phyloP scores from a whole-genome alignment of 176 grass and related monocot genomes.

The Lolium rigidum region DNA sequence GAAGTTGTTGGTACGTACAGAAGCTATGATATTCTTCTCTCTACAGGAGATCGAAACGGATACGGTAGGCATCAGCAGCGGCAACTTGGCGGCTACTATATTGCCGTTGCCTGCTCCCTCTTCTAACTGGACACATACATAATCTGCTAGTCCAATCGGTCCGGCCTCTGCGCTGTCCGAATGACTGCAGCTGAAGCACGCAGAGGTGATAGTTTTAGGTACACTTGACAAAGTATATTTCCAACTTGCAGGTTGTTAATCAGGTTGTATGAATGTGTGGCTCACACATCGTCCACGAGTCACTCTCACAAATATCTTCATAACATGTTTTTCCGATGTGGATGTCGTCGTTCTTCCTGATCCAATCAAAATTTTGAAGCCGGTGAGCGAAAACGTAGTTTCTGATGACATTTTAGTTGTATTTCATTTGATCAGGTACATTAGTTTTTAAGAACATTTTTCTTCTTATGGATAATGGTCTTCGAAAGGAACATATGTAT shows the following conservation, averaged over 20 bases:
- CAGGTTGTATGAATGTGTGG: slow-evolving; percentile 32
- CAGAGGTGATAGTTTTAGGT: slow-evolving; percentile 35
- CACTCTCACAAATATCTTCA: slow-evolving; percentile 48
- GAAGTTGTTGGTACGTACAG: slow-evolving; percentile 53
- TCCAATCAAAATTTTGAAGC: neutral
- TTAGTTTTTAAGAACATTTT: neutral
- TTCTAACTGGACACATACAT: slow-evolving; percentile 51
- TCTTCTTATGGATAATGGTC: neutral
- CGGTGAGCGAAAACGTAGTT: slow-evolving; percentile 10
- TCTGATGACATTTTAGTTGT: slow-evolving; percentile 24
- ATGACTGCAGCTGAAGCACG: slow-evolving; percentile 50
- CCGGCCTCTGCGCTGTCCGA: slow-evolving; percentile 40
- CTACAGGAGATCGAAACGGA: slow-evolving; percentile 41
- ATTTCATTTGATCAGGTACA: neutral
- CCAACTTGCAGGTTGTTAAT: slow-evolving; percentile 56
- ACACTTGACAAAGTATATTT: slow-evolving; percentile 45
- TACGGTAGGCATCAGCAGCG: slow-evolving; percentile 48
- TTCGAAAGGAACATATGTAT: slow-evolving; percentile 19
- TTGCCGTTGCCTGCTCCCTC: slow-evolving; percentile 42
- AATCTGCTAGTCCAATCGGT: slow-evolving; percentile 38
- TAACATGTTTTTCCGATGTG: slow-evolving; percentile 24
- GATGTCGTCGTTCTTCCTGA: slow-evolving; percentile 25
- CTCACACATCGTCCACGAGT: slow-evolving; percentile 40
- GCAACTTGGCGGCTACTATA: slow-evolving; percentile 58
- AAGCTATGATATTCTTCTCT: slow-evolving; percentile 37